Conservation (phyloP, 495 filamentous ascomycete species). For the Penicillium paradoxum region DNA sequence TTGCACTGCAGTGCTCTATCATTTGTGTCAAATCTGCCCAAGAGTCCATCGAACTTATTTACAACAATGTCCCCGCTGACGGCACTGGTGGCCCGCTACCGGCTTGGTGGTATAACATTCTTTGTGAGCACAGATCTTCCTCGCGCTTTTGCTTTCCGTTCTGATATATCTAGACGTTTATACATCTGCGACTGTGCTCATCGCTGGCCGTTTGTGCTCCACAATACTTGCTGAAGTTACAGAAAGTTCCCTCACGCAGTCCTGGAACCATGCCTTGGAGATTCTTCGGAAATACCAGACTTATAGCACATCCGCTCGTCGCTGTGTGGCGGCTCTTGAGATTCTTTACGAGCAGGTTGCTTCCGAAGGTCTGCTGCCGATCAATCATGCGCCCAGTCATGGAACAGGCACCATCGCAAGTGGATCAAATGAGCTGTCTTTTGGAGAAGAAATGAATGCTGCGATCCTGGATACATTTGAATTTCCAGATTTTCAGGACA, state of each 20-base stretch:
- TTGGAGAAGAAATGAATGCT: conserved; percentile 29
- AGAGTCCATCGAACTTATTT: conserved; percentile 32
- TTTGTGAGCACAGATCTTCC: conserved; percentile 21
- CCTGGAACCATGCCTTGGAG: conserved; percentile 32
- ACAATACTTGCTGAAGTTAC: conserved; percentile 28
- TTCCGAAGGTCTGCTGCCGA: conserved; percentile 13
- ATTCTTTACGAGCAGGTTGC: conserved; percentile 35
- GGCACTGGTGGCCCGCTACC: conserved; percentile 33
- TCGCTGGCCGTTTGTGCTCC: conserved; percentile 31
- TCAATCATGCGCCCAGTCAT: neutral
- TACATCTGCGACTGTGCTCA: conserved; percentile 36
- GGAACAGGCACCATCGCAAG: neutral
- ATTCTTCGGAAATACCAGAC: conserved; percentile 34
- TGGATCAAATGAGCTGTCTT: conserved; percentile 22
- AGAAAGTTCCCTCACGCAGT: conserved; percentile 21
- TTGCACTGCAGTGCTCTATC: conserved; percentile 35
- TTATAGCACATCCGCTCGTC: conserved; percentile 31
- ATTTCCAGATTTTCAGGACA: conserved; percentile 33
- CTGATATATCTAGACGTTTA: conserved; percentile 26
- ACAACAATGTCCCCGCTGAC: conserved; percentile 30
- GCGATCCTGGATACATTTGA: conserved; percentile 31
- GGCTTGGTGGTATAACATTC: conserved; percentile 41
- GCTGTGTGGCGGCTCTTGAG: conserved; percentile 37
- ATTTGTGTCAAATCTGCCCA: conserved; percentile 37
- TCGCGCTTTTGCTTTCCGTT: neutral